Conservation (phyloP, 2,329 filamentous ascomycete species). For the Pezizomycotina sp. region DNA sequence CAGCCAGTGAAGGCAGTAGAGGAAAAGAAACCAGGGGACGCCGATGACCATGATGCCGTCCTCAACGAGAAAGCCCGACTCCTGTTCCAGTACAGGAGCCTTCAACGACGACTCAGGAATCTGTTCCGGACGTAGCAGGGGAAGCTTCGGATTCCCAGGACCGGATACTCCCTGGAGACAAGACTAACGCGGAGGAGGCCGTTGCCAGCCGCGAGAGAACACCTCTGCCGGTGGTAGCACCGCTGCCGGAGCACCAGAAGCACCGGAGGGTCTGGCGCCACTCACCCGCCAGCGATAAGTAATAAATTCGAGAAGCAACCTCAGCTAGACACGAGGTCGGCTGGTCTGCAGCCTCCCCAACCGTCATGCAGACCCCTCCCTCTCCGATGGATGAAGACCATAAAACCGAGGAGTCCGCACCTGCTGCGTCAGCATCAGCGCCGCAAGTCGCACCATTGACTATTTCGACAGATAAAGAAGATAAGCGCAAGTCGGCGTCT, state of each 20-base stretch:
- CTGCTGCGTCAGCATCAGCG: conserved; percentile 1
- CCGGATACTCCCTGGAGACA: conserved; percentile 6
- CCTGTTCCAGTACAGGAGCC: no score
- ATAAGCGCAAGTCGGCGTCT: conserved; percentile 15
- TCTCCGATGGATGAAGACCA: conserved; percentile 10
- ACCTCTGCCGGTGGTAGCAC: conserved; percentile 10
- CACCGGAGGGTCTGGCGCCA: conserved; percentile 12
- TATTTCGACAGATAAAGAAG: no score
- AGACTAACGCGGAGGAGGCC: conserved; percentile 12
- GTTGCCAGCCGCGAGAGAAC: conserved; percentile 13
- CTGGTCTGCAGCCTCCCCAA: conserved; percentile 5
- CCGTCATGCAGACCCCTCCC: conserved; percentile 13
- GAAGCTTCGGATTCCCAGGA: conserved; percentile 9
- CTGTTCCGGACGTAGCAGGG: conserved; percentile 3
- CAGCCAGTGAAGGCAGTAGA: background rate
- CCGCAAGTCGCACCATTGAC: no score
- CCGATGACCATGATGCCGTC: conserved; percentile 7
- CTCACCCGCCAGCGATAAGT: conserved; percentile 13
- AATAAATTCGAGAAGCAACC: no score
- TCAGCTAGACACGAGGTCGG: no score
- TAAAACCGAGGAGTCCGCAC: conserved; percentile 4
- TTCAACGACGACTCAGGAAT: no score
- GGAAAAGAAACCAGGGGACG: conserved; percentile 3
- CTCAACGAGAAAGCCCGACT: conserved; percentile 17
- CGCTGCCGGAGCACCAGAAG: conserved; percentile 12